Evolutionary conservation across 2,329 filamentous ascomycete species (phyloP).

Genomic region (Verticillium nubilum): DNA sequence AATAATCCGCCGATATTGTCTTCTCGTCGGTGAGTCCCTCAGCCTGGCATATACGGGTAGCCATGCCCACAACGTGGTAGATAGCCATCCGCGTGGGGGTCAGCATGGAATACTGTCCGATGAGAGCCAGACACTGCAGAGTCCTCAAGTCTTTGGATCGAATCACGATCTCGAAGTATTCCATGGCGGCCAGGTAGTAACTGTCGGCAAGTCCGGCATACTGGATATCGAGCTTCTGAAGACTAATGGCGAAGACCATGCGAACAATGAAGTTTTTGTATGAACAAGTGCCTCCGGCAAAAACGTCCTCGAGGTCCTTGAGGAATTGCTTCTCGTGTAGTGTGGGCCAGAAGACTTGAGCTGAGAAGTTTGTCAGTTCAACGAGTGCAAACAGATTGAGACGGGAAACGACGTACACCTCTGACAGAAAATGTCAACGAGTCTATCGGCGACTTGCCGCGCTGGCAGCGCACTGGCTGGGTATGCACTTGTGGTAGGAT

Average conservation of each 20-base stretch:
- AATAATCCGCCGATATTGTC: slow-evolving; percentile 64
- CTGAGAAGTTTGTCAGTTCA: slow-evolving; percentile 34
- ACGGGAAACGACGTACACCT: slow-evolving; percentile 55
- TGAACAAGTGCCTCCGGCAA: slow-evolving; percentile 66
- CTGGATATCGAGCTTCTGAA: slow-evolving; percentile 84
- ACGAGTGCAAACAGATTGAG: neutral
- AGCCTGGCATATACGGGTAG: slow-evolving; percentile 82
- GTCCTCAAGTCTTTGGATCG: slow-evolving; percentile 86
- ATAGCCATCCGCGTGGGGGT: slow-evolving; percentile 89
- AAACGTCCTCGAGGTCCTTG: slow-evolving; percentile 74
- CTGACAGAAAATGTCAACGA: slow-evolving; percentile 80
- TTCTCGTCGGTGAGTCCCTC: slow-evolving; percentile 84
- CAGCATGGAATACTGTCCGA: slow-evolving; percentile 86
- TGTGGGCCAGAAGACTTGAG: slow-evolving; percentile 81
- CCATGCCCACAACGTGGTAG: slow-evolving; percentile 88
- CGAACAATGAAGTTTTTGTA: slow-evolving; percentile 85
- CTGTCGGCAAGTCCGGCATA: slow-evolving; percentile 94
- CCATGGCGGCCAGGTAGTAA: slow-evolving; percentile 87
- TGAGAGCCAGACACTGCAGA: slow-evolving; percentile 80
- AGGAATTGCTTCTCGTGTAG: slow-evolving; percentile 79
- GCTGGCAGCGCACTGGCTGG: slow-evolving; percentile 73
- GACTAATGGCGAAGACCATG: slow-evolving; percentile 89
- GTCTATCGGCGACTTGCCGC: slow-evolving; percentile 65
- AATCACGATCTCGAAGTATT: slow-evolving; percentile 75
- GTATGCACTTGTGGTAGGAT: slow-evolving; percentile 82